Evolutionary conservation across 306 rosid species (phyloP), one percentile per base, ranked within the genome.

Genomic region (Vachellia collinsii): DNA sequence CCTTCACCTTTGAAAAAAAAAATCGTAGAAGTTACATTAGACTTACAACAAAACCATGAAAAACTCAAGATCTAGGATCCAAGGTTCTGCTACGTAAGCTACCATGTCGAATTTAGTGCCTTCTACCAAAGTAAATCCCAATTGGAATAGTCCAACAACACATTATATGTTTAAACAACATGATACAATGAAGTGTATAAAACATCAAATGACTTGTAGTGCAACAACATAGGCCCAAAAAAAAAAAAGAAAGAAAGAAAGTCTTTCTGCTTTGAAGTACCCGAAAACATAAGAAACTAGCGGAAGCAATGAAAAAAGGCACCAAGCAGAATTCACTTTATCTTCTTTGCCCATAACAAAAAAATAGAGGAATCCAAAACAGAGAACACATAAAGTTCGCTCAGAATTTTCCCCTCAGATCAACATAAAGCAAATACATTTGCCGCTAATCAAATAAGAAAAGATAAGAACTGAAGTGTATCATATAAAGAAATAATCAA

Each of bases 1-100:
- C 77, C 34, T 56, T 81, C 34, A n/a, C 80, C 56, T 4, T 92
- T 88, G 20, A 92, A 88, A 83, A 77, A 87, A 70, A 0, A 39
- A 39, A 79, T 34, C 93, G 88, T 68, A 84, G 67, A 81, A 81
- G 61, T n/a, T 88, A 92, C 58, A 16, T 2, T 29, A 29, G 34
- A 29, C 34, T 29, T 29, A 29, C 34, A 29, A 29, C 34, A 29
- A 29, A 29, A 29, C 34, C 34, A 68, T 88, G 83, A 29, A 29
- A 29, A 29, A 29, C 34, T 29, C 20, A 64, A 63, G 39, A 62
- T 83, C 89, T 50, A 86, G 77, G 39, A 51, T 79, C 11, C 17
- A 5, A n/a, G 51, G 25, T 12, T 51, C 56, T 22, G 17, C 74
- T 48, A 38, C 79, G 44, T 65, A 81, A 8, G 22, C 11, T 1